A percentile compares a stretch with the other conserved stretches of the same genome.
phyloP scores from a whole-genome alignment of 345 rosid species.

The Moringa oleifera region DNA sequence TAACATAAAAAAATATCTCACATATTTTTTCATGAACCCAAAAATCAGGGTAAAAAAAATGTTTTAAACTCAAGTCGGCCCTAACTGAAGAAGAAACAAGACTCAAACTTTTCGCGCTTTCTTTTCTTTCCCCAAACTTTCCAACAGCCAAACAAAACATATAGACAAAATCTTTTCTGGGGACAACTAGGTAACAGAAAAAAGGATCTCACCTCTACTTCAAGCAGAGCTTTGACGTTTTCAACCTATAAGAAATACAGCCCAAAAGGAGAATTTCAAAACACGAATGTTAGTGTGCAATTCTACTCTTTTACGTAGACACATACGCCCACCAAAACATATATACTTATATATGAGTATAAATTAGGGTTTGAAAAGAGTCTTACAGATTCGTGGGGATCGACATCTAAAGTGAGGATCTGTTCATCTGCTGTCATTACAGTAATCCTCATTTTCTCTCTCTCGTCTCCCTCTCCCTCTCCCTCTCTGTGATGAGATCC shows the following conservation, averaged over 20 bases:
- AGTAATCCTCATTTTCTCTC: constrained; percentile 63
- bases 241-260: constrained; percentile 50
- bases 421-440: constrained; percentile 91
- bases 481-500: too few species aligned
- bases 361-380: constrained; percentile 17
- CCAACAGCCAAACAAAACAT: background rate
- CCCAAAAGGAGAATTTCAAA: too few species aligned
- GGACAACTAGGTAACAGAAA: too few species aligned
- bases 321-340: too few species aligned
- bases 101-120: too few species aligned
- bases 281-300: background rate
- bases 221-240: constrained; percentile 92
- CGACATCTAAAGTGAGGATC: constrained; percentile 75
- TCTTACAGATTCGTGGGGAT: constrained; percentile 76
- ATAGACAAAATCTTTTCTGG: too few species aligned
- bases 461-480: background rate
- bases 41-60: too few species aligned
- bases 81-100: too few species aligned
- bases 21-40: too few species aligned
- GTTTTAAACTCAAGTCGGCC: too few species aligned
- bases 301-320: background rate
- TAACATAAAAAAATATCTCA: too few species aligned
- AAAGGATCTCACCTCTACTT: constrained; percentile 69
- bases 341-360: background rate
- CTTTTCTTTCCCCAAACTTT: background rate